Evolutionary conservation across 768 basidiomycete species (phyloP), one percentile per base, ranked within the genome.

Genomic region (Boletus edulis): DNA sequence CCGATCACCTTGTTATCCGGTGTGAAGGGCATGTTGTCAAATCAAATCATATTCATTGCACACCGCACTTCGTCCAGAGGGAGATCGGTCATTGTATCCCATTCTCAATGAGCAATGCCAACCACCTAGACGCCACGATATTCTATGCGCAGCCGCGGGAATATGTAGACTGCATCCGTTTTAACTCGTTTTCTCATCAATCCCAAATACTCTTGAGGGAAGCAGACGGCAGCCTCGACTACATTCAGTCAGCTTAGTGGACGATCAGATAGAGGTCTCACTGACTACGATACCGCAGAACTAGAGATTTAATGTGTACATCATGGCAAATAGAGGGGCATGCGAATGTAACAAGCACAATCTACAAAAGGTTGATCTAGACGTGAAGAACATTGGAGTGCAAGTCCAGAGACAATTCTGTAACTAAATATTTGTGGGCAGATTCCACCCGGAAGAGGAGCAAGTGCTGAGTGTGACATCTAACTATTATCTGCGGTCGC

Each of bases 401-500:
- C 38, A 39, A n/a, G 38, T 39, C 14, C 18, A 18, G 17, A 10
- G 11, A 18, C 38, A 14, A 35, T 35, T 35, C 34, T 14, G 34
- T 35, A 29, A 50, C 8, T 12, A 4, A 54, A 22, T 35, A 41
- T 34, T 14, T 13, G n/a, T 22, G 18, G 6, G 18, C 22, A 39
- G 9, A 13, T 4, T 14, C 27, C 18, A 38, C 18, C 27, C 38
- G 11, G n/a, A 20, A 10, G 37, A 20, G 27, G 18, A 27, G n/a
- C 9, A 9, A 34, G n/a, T 10, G 12, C 24, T 7, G 34, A 27
- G 3, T 38, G 29, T 13, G 13, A 20, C 14, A 38, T 52, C 55
- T 57, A 71, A 49, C 10, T 64, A 15, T 29, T 62, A 27, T 64
- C 69, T 1, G 83, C 80, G 7, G 82, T 86, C 1, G 86, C 86